A percentile compares a stretch with the other conserved stretches of the same genome.
phyloP scores from a whole-genome alignment of 1,284 basidiomycete genomes.

The Puccinia horiana region DNA sequence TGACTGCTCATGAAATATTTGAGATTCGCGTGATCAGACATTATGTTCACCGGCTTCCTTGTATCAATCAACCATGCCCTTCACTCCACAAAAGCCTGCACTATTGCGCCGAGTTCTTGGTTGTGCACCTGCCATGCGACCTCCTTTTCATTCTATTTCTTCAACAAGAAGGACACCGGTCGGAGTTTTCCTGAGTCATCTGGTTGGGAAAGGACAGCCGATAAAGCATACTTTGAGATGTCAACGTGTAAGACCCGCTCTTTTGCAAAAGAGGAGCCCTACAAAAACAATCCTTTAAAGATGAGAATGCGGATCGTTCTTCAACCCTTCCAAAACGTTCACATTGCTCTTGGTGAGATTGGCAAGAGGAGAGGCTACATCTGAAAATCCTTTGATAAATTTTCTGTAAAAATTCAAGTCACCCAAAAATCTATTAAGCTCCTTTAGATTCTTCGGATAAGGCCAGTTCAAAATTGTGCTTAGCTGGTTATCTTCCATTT shows the following conservation, averaged over 20 bases:
- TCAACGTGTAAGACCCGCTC: constrained; percentile 54
- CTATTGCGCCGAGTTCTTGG: neutral
- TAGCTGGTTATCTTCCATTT: constrained; percentile 6
- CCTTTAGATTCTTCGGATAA: neutral
- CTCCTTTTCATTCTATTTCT: neutral
- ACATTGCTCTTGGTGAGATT: neutral
- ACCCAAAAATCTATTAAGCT: neutral
- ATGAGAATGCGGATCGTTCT: neutral
- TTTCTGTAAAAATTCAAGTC: constrained; percentile 12
- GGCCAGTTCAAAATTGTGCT: constrained; percentile 9
- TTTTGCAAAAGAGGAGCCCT: neutral
- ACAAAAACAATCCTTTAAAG: neutral
- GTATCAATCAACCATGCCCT: neutral
- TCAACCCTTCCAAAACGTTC: neutral
- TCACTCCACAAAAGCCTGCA: neutral
- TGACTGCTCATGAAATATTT: neutral
- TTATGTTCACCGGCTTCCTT: neutral
- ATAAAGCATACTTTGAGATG: constrained; percentile 50
- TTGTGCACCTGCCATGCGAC: neutral
- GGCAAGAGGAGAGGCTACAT: neutral
- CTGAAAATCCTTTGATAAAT: neutral
- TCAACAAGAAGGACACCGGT: constrained; percentile 26
- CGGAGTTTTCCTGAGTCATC: constrained; percentile 36
- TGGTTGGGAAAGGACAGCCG: constrained; percentile 49
- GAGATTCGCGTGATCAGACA: constrained; percentile 3